These are phyloP conservation scores for Sodiomyces alkalinus DNA, from an alignment of 2,329 filamentous ascomycete species.

Conservation along the genomic window DNA sequence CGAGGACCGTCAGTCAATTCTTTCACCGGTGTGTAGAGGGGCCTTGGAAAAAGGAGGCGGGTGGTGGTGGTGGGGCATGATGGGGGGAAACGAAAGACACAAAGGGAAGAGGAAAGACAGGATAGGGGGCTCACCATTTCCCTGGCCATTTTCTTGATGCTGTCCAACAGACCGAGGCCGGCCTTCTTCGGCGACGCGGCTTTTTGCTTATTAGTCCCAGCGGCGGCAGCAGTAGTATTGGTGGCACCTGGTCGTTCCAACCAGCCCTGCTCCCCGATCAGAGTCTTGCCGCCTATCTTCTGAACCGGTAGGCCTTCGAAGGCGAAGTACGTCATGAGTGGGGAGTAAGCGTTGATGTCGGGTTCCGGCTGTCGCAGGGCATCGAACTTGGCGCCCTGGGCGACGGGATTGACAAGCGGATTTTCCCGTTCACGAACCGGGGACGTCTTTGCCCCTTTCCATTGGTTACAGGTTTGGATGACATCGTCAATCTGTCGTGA, in stretches of 20 bases:
- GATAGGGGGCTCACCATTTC: conserved; percentile 28
- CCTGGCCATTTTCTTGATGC: conserved; percentile 36
- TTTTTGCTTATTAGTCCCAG: conserved; percentile 9
- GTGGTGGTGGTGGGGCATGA: too few relatives aligned
- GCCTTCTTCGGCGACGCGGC: conserved; percentile 17
- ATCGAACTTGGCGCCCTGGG: conserved; percentile 1
- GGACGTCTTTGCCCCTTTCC: background rate
- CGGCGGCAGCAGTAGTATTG: too few relatives aligned
- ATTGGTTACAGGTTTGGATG: conserved; percentile 6
- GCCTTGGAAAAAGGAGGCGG: too few relatives aligned
- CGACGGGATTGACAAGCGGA: background rate
- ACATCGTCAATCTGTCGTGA: conserved; percentile 4
- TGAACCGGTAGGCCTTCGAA: conserved; percentile 19
- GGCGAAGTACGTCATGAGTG: conserved; percentile 25
- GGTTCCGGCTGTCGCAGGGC: conserved; percentile 6
- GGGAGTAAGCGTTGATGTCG: conserved; percentile 21
- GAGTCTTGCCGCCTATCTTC: conserved; percentile 30
- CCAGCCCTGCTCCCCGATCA: conserved; percentile 43
- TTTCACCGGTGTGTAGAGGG: too few relatives aligned
- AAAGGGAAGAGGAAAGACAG: too few relatives aligned
- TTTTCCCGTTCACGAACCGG: background rate
- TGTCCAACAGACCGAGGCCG: conserved; percentile 27
- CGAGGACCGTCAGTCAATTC: conserved; percentile 1
- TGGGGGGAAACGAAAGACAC: too few relatives aligned
- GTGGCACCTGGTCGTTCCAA: conserved; percentile 28